These are phyloP conservation scores for Coemansia guatemalensis DNA, from an alignment of 192 early-diverging fungal genomes.

Conservation along the genomic window DNA sequence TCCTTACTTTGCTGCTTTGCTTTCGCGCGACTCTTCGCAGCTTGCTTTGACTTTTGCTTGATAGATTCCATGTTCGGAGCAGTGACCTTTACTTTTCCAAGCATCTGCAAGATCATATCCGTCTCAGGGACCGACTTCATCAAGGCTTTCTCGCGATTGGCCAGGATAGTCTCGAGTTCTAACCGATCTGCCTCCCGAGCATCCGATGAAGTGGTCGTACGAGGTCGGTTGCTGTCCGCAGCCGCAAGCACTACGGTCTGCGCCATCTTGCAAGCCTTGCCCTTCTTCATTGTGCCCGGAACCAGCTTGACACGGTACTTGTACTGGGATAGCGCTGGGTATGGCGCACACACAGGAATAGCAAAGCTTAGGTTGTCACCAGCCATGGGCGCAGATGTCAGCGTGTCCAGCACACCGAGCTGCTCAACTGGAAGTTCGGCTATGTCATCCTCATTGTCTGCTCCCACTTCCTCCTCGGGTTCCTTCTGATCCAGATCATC, in stretches of 20 bases:
- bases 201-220: slow-evolving; percentile 9
- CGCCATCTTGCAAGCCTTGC: slow-evolving; percentile 73
- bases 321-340: slow-evolving; percentile 77
- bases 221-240: slow-evolving; percentile 34
- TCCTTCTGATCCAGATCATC: neutral
- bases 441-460: slow-evolving; percentile 40
- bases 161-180: slow-evolving; percentile 34
- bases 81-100: slow-evolving; percentile 85
- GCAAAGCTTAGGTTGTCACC: slow-evolving; percentile 82
- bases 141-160: slow-evolving; percentile 69
- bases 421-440: slow-evolving; percentile 38
- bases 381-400: slow-evolving; percentile 76
- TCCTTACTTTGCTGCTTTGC: slow-evolving; percentile 4
- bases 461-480: neutral
- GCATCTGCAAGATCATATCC: slow-evolving; percentile 78
- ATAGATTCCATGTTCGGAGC: slow-evolving; percentile 73
- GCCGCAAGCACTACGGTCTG: slow-evolving; percentile 46
- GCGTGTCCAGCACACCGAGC: slow-evolving; percentile 69
- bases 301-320: slow-evolving; percentile 95
- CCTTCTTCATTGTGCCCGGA: slow-evolving; percentile 89
- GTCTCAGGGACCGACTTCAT: slow-evolving; percentile 80
- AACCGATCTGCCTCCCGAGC: slow-evolving; percentile 32
- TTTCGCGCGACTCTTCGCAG: slow-evolving; percentile 38
- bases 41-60: slow-evolving; percentile 56
- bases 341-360: slow-evolving; percentile 94